Evolutionary conservation across 345 rosid genomes (phyloP).

Genomic region (Eutrema japonicum): DNA sequence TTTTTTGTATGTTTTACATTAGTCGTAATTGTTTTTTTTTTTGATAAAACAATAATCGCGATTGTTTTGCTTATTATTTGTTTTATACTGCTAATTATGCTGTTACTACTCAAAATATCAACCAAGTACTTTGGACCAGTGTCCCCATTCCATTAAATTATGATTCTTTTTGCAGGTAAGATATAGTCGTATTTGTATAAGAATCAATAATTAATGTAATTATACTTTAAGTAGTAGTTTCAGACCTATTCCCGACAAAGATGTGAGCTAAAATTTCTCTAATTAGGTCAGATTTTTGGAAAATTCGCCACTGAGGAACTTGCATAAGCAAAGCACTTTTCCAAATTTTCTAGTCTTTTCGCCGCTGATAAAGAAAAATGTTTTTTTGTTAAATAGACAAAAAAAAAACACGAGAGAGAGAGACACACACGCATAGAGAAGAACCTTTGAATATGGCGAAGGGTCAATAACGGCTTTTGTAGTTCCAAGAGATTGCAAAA

Average conservation of each 20-base stretch:
- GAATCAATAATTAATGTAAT: constrained; percentile 1
- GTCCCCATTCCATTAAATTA: neutral
- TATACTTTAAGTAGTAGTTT: constrained; percentile 33
- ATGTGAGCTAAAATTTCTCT: constrained; percentile 25
- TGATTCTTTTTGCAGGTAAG: constrained; percentile 3
- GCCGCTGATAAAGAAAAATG: neutral
- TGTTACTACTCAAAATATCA: neutral
- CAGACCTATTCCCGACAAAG: constrained; percentile 31
- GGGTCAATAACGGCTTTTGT: constrained; percentile 44
- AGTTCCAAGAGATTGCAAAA: constrained; percentile 39
- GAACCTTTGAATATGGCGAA: constrained; percentile 40
- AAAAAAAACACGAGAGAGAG: constrained; percentile 13
- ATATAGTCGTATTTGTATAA: neutral
- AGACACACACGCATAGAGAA: constrained; percentile 16
- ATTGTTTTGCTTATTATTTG: neutral
- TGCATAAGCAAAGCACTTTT: constrained; percentile 28
- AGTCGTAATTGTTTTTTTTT: no score
- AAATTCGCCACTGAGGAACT: constrained; percentile 28
- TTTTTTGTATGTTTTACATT: neutral
- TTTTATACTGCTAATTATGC: neutral
- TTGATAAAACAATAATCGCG: no score
- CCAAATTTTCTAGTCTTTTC: neutral
- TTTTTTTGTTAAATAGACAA: neutral
- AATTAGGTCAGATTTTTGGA: constrained; percentile 32
- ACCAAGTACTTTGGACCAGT: constrained; percentile 8